phyloP scores from a whole-genome alignment of 1,284 basidiomycete species.

The Inonotus obliquus region DNA sequence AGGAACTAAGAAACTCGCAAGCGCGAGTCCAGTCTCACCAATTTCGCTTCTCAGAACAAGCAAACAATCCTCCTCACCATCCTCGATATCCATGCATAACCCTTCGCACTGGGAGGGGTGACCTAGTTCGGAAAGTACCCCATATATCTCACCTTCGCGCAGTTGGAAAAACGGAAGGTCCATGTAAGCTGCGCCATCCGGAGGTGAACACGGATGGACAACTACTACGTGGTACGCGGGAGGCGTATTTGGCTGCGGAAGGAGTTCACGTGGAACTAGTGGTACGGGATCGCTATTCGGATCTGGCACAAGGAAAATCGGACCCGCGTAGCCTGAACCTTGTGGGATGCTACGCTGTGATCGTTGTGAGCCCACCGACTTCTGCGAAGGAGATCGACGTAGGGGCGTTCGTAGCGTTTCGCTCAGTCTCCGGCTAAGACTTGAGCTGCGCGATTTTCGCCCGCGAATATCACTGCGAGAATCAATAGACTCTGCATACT shows the following conservation, averaged over 20 bases:
- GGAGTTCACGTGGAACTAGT: conserved; percentile 4
- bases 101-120: conserved; percentile 67
- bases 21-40: conserved; percentile 66
- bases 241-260: conserved; percentile 21
- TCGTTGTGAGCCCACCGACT: conserved; percentile 25
- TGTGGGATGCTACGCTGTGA: conserved; percentile 24
- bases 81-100: conserved; percentile 70
- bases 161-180: conserved; percentile 70
- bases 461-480: conserved; percentile 34
- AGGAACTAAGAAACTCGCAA: conserved; percentile 75
- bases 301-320: conserved; percentile 20
- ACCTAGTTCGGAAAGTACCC: conserved; percentile 68
- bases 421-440: conserved; percentile 41
- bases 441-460: conserved; percentile 39
- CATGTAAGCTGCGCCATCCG: conserved; percentile 58
- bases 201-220: conserved; percentile 62
- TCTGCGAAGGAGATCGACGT: conserved; percentile 34
- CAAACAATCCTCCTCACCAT: conserved; percentile 70
- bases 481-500: conserved; percentile 25
- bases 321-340: conserved; percentile 24
- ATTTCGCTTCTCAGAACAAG: conserved; percentile 50
- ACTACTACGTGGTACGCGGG: conserved; percentile 61
- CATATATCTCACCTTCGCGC: conserved; percentile 51
- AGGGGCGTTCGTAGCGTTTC: conserved; percentile 37
- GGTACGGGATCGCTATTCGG: conserved; percentile 17